Base-by-base conservation (phyloP, 371 early-diverging fungal species). In the Apophysomyces variabilis region DNA sequence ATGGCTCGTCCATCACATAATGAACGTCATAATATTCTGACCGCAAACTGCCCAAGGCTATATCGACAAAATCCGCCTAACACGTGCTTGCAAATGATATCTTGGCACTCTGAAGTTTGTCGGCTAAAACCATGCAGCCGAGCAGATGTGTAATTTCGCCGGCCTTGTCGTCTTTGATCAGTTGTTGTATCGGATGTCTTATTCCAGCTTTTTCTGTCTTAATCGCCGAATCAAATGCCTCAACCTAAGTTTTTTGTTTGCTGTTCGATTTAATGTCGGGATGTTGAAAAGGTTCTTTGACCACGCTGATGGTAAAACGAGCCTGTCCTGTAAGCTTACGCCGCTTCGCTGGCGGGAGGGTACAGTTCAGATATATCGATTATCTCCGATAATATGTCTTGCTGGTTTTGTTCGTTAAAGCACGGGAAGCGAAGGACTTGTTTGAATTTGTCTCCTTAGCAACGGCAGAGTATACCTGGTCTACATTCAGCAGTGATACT, bases 391-490 rank as follows among this genome's bases (percentile, higher is more conserved):
- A 65, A 58, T 7, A 58, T 0, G 36, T n/a, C n/a, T n/a, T n/a
- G n/a, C n/a, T n/a, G n/a, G n/a, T n/a, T n/a, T n/a, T n/a, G n/a
- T n/a, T n/a, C n/a, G n/a, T n/a, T n/a, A n/a, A n/a, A n/a, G n/a
- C n/a, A n/a, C n/a, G n/a, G n/a, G n/a, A n/a, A n/a, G n/a, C n/a
- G n/a, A n/a, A n/a, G n/a, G n/a, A n/a, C n/a, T n/a, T n/a, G n/a
- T 32, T 0, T 9, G 39, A 57, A 57, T 43, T 32, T 38, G 41
- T 35, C 6, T 3, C 4, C 47, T 75, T 71, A 60, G 1, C 60
- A 39, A 67, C 21, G 4, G 71, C 69, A 12, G 61, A 61, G 60
- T 68, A 72, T 37, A 67, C 65, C 5, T 68, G 70, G n/a, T 68
- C 70, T 7, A 46, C 68, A 63, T 68, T 36, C 38, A 50, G 58